phyloP scores from a whole-genome alignment of 768 basidiomycete species.

The Boletus huronensis region DNA sequence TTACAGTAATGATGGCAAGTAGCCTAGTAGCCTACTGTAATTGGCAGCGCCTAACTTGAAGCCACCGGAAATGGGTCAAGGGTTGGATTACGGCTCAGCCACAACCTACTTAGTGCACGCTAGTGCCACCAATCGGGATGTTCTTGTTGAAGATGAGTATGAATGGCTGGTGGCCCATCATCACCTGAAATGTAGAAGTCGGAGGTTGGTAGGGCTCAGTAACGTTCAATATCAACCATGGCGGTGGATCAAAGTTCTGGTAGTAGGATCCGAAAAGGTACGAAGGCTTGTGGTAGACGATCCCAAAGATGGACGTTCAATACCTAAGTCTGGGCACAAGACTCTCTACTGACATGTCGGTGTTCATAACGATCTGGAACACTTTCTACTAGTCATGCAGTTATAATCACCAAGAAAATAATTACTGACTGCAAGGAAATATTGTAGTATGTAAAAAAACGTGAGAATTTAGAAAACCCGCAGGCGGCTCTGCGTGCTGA shows the following conservation, averaged over 20 bases:
- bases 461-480: no score
- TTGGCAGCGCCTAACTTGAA: neutral
- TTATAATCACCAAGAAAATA: no score
- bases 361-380: no score
- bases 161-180: neutral
- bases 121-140: neutral
- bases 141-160: neutral
- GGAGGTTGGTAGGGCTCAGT: neutral
- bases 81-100: neutral
- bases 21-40: neutral
- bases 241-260: neutral
- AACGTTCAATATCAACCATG: neutral
- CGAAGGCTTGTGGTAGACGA: no score
- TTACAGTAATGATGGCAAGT: no score
- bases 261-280: neutral
- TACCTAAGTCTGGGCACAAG: no score
- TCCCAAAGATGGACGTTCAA: no score
- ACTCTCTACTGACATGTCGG: no score
- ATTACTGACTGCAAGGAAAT: no score
- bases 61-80: conserved; percentile 2
- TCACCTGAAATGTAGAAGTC: neutral
- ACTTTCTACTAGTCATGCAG: no score
- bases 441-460: no score
- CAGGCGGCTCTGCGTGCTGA: no score
- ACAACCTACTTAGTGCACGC: neutral